phyloP scores from a whole-genome alignment of 164 flowering plant species.

The Vitis riparia region DNA sequence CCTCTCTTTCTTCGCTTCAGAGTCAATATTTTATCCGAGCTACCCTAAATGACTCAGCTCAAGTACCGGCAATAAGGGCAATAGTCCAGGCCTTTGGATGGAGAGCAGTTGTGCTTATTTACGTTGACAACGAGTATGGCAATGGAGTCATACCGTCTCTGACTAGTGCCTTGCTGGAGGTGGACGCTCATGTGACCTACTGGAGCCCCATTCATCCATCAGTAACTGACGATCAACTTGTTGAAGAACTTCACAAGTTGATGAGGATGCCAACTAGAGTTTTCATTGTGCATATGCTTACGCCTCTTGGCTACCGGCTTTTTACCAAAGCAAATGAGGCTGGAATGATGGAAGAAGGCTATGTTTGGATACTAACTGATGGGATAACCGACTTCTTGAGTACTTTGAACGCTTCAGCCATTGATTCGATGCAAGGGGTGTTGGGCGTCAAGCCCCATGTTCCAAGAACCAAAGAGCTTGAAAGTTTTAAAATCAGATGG shows the following conservation, averaged over 20 bases:
- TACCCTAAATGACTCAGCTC: neutral
- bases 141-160: neutral
- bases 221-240: neutral
- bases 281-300: no score
- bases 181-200: neutral
- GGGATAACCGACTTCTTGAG: no score
- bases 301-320: no score
- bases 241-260: neutral
- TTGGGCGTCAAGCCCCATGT: no score
- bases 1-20: neutral
- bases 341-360: no score
- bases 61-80: neutral
- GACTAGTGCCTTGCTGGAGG: neutral
- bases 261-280: neutral
- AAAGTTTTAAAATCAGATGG: no score
- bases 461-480: no score
- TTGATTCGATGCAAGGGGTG: no score
- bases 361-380: no score
- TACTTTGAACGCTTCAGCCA: no score
- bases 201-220: neutral
- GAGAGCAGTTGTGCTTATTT: neutral
- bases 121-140: neutral
- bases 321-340: no score
- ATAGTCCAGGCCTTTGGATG: neutral
- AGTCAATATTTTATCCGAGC: neutral